phyloP scores from a whole-genome alignment of 495 filamentous ascomycete species.

The Bombardia bombarda region DNA sequence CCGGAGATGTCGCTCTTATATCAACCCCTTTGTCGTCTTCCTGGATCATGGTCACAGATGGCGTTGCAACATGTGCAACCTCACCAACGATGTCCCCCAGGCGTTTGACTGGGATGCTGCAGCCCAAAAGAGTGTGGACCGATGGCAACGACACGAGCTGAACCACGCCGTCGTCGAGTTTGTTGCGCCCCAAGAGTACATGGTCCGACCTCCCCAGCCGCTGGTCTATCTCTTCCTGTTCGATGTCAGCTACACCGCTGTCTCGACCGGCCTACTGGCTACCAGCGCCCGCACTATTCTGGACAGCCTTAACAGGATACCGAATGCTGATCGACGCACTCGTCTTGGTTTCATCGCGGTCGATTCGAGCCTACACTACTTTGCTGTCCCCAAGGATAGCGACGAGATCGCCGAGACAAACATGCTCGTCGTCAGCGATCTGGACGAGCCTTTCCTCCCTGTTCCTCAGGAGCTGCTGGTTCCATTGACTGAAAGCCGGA shows the following conservation, averaged over 20 bases:
- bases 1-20: slow-evolving; percentile 89
- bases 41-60: slow-evolving; percentile 94
- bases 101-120: slow-evolving; percentile 97
- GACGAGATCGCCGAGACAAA: slow-evolving; percentile 72
- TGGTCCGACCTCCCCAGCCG: slow-evolving; percentile 95
- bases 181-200: slow-evolving; percentile 96
- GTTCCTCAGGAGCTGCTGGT: slow-evolving; percentile 91
- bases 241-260: slow-evolving; percentile 88
- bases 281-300: slow-evolving; percentile 90
- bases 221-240: slow-evolving; percentile 97
- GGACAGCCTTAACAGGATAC: slow-evolving; percentile 93
- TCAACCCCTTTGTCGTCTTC: slow-evolving; percentile 95
- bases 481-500: slow-evolving; percentile 77
- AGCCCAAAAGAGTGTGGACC: slow-evolving; percentile 78
- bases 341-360: slow-evolving; percentile 92
- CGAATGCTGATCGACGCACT: slow-evolving; percentile 89
- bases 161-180: slow-evolving; percentile 96
- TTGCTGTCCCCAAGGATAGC: slow-evolving; percentile 81
- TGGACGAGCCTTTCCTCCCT: slow-evolving; percentile 95
- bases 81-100: slow-evolving; percentile 97
- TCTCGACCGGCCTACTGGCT: slow-evolving; percentile 87
- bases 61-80: slow-evolving; percentile 99
- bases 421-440: slow-evolving; percentile 92
- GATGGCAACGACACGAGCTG: slow-evolving; percentile 82
- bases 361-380: slow-evolving; percentile 92